Evolutionary conservation across 2,329 filamentous ascomycete species (phyloP), one percentile per base, ranked within the genome.

Genomic region (Pestalotiopsis sp.): DNA sequence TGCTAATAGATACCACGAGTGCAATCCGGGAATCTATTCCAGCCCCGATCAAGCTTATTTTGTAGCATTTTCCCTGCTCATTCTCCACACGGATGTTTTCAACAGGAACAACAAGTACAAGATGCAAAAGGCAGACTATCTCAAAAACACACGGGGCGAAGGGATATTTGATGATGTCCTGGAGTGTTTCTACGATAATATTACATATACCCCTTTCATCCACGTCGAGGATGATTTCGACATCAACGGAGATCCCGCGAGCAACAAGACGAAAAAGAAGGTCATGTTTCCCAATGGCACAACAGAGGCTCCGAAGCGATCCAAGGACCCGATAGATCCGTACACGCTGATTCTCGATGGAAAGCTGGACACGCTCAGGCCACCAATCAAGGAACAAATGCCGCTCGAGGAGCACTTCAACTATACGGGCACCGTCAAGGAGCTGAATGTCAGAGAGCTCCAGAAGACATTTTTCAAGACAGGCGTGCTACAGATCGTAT

Each of bases 21-120:
- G 96, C 82, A 99, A 99, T 75, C 96, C 96, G 2, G 95, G 96
- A 52, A 97, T 99, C 70, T 99, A 97, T 80, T 88, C 92, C 27
- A 91, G 91, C 41, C 90, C 94, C 74, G 96, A 98, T 76, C 94
- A 98, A 81, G 95, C 96, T n/a, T 98, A 98, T 79, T 97, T 98
- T 76, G 95, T 98, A 72, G 94, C 95, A 17, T 99, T 99, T 78
- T 98, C 95, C 2, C 90, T 99, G 68, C 88, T 99, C 69, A 98
- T 99, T 73, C 85, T 99, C 41, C 96, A 99, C 75, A 98, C 96
- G 0, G 96, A 99, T 78, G 93, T 97, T n/a, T 98, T 98, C 89
- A 99, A 99, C 85, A 97, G 97, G 82, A 99, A 98, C 84, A 98
- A 98, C 83, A 98, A 98, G 83, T 89, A 96, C 80, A 99, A 99